A percentile compares a stretch with the other conserved stretches of the same genome.
These are phyloP conservation scores for Ceratocystis ficicola DNA, from an alignment of 2,329 filamentous ascomycete species.

Conservation along the genomic window DNA sequence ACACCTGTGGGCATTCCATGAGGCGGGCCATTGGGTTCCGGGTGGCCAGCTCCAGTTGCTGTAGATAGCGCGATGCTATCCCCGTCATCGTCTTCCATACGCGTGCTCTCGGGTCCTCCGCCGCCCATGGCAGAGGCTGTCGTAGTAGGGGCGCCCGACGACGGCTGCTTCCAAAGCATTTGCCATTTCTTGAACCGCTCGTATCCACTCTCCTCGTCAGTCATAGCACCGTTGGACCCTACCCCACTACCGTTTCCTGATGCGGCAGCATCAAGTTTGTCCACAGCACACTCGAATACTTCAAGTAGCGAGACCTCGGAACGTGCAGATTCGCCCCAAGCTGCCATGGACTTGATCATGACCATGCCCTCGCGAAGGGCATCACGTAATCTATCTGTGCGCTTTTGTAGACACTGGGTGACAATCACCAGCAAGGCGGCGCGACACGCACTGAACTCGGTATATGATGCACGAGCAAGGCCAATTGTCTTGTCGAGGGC, in stretches of 20 bases:
- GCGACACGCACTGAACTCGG: slow-evolving; percentile 44
- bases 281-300: slow-evolving; percentile 38
- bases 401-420: slow-evolving; percentile 31
- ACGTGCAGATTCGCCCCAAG: slow-evolving; percentile 40
- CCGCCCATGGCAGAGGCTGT: neutral
- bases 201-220: slow-evolving; percentile 32
- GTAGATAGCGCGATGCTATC: slow-evolving; percentile 17
- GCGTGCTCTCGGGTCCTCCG: slow-evolving; percentile 14
- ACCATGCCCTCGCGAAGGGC: slow-evolving; percentile 38
- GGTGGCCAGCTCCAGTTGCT: neutral
- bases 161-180: slow-evolving; percentile 32
- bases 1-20: neutral
- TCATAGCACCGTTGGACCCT: slow-evolving; percentile 26
- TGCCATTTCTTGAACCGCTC: slow-evolving; percentile 42
- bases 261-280: slow-evolving; percentile 35
- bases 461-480: slow-evolving; percentile 43
- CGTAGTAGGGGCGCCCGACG: slow-evolving; percentile 12
- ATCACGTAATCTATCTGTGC: slow-evolving; percentile 33
- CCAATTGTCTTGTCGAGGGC: slow-evolving; percentile 39
- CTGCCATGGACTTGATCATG: slow-evolving; percentile 42
- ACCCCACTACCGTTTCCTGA: slow-evolving; percentile 24
- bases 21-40: neutral
- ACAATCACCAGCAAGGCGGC: slow-evolving; percentile 40
- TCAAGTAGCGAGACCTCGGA: slow-evolving; percentile 43
- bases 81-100: slow-evolving; percentile 20